phyloP scores from a whole-genome alignment of 768 basidiomycete genomes.

The Arthromyces matolae region DNA sequence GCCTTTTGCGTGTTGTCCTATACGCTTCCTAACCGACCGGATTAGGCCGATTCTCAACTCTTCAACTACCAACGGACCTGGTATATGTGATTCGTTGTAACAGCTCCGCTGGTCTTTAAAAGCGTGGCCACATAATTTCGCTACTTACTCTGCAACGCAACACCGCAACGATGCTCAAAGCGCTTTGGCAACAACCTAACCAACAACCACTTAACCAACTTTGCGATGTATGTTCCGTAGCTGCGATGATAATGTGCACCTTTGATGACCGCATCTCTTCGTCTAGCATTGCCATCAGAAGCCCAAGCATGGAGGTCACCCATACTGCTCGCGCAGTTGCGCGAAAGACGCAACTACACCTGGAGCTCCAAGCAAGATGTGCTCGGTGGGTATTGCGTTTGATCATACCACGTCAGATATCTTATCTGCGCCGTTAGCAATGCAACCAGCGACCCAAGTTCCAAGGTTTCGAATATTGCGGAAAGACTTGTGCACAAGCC shows the following conservation, averaged over 20 bases:
- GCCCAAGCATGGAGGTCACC: slow-evolving; percentile 41
- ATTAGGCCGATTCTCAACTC: no score
- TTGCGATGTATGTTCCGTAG: slow-evolving; percentile 35
- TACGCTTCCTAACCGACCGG: no score
- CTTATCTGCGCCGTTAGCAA: slow-evolving; percentile 27
- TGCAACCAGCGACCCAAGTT: slow-evolving; percentile 62
- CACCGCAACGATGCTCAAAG: not conserved
- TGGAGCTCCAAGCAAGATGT: slow-evolving; percentile 28
- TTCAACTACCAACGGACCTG: no score
- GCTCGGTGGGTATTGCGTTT: slow-evolving; percentile 35
- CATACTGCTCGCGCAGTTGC: slow-evolving; percentile 55
- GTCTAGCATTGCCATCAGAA: slow-evolving; percentile 48
- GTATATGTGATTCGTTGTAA: no score
- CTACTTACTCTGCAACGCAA: not conserved
- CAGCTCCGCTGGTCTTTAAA: slow-evolving; percentile 7
- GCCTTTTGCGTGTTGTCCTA: no score
- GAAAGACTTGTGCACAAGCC: slow-evolving; percentile 50
- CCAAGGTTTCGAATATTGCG: slow-evolving; percentile 56
- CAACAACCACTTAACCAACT: slow-evolving; percentile 25
- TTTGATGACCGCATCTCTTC: slow-evolving; percentile 9
- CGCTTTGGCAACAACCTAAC: not conserved
- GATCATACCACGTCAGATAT: not conserved
- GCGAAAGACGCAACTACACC: slow-evolving; percentile 37
- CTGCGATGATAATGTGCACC: not conserved
- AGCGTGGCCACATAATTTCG: not conserved